Conservation (phyloP, 352 stramenopile genomes). For the Globisporangium paroecandrum region DNA sequence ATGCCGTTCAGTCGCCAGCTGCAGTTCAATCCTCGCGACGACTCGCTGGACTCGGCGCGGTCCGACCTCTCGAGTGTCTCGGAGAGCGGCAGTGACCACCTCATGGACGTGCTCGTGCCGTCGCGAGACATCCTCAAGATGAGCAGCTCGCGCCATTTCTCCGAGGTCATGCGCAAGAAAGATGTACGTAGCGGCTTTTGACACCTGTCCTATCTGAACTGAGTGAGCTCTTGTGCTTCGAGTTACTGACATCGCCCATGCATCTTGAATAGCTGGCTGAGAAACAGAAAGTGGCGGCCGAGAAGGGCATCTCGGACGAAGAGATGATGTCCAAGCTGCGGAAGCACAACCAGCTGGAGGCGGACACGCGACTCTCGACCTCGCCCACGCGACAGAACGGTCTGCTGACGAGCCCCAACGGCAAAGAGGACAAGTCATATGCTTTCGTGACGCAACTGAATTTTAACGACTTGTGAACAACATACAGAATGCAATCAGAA, state of each 20-base stretch:
- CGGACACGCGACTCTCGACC: conserved; percentile 61
- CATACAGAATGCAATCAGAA: not conserved
- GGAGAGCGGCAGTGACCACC: conserved; percentile 27
- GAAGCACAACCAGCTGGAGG: conserved; percentile 71
- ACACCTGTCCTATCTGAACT: too few species aligned
- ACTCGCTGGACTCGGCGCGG: conserved; percentile 46
- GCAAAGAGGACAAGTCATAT: conserved; percentile 41
- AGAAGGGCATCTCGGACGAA: conserved; percentile 81
- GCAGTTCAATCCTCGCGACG: conserved; percentile 23
- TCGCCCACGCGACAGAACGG: conserved; percentile 46
- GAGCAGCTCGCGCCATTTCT: conserved; percentile 78
- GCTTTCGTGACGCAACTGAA: conserved; percentile 72
- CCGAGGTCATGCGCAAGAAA: conserved; percentile 79
- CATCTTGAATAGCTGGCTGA: conserved; percentile 44
- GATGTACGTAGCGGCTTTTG: conserved; percentile 35
- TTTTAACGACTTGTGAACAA: conserved; percentile 58
- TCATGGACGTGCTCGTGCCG: conserved; percentile 57
- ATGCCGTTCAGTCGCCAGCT: conserved; percentile 8
- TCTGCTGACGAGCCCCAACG: conserved; percentile 33
- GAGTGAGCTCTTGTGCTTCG: not conserved
- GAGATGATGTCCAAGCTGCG: conserved; percentile 76
- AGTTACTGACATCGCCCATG: not conserved
- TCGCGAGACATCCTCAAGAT: conserved; percentile 85
- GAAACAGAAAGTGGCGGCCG: conserved; percentile 71
- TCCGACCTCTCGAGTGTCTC: conserved; percentile 40